Evolutionary conservation across 1,139 yeast species (phyloP), one percentile per base, ranked within the genome.

Genomic region (Pneumocystis murina): DNA sequence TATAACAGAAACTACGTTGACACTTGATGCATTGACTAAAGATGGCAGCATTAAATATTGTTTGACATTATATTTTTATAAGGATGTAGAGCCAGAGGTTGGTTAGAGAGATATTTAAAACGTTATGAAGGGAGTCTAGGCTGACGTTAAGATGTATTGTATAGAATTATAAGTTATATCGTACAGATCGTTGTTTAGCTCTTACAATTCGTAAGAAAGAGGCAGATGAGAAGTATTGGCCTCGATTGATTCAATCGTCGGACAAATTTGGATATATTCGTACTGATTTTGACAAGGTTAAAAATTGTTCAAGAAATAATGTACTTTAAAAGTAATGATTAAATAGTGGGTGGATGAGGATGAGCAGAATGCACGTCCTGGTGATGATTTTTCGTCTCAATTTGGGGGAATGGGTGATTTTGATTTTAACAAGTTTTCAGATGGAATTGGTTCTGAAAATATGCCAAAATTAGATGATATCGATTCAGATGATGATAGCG

Each of bases 281-380:
- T 79, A 92, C 98, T 17, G 98, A 92, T 74, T 92, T 92, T 72
- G 96, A 91, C 78, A 87, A 66, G 67, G 68, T 65, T 17, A n/a
- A 63, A 62, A 2, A 20, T 14, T 12, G 8, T 14, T n/a, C 8
- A 8, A 16, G 28, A 30, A 10, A 35, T n/a, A 14, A 36, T 6
- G 20, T 59, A 17, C 61, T 28, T n/a, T 16, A 2, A 59, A 24
- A 5, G 2, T 39, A 3, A 17, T 16, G 62, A 85, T n/a, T 17
- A 2, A n/a, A 3, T 38, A 40, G 75, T 92, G 98, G 98, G 94
- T 86, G 60, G 96, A 89, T 73, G 95, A 89, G 78, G 96, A 90
- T 72, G 96, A 89, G 75, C 96, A 88, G 75, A 89, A 87, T 60
- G 88, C 3, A 6, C 10, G 3, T 12, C n/a, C 16, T 5, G 76